Evolutionary conservation across 345 rosid genomes (phyloP).

Genomic region (Syzygium aqueum): DNA sequence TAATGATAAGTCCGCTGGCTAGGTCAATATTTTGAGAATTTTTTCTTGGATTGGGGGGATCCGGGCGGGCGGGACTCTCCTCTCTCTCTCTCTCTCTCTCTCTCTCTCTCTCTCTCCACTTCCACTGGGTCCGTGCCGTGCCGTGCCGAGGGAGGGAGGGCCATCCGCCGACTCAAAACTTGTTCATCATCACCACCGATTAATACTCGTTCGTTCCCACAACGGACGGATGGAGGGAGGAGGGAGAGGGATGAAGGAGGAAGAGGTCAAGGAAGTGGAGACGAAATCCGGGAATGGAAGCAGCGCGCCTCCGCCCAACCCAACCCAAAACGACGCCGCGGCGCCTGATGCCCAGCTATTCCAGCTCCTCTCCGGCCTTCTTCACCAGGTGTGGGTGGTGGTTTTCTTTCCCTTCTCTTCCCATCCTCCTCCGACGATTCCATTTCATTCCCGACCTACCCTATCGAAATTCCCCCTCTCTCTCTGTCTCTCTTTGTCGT

Average conservation of each 20-base stretch:
- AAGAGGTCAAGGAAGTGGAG: background rate
- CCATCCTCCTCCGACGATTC: background rate
- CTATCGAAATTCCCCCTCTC: background rate
- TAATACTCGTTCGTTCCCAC: too few relatives aligned
- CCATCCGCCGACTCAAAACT: too few relatives aligned
- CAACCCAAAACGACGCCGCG: background rate
- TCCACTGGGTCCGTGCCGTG: too few relatives aligned
- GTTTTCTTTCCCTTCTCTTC: too few relatives aligned
- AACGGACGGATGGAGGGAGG: background rate
- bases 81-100: too few relatives aligned
- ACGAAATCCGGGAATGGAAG: background rate
- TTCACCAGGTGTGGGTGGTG: constrained; percentile 40
- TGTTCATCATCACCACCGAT: background rate
- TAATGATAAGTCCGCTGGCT: too few relatives aligned
- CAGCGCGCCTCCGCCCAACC: background rate
- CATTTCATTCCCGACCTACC: background rate
- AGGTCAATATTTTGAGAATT: background rate
- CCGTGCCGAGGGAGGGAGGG: too few relatives aligned
- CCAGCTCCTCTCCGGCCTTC: constrained; percentile 60
- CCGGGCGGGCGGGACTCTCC: too few relatives aligned
- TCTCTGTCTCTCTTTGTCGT: too few relatives aligned
- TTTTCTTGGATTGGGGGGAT: background rate
- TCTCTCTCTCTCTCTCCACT: too few relatives aligned
- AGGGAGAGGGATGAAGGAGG: background rate
- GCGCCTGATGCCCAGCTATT: constrained; percentile 54